Conservation (phyloP, 2,329 filamentous ascomycete species). For the Trichoderma atrobrunneum region DNA sequence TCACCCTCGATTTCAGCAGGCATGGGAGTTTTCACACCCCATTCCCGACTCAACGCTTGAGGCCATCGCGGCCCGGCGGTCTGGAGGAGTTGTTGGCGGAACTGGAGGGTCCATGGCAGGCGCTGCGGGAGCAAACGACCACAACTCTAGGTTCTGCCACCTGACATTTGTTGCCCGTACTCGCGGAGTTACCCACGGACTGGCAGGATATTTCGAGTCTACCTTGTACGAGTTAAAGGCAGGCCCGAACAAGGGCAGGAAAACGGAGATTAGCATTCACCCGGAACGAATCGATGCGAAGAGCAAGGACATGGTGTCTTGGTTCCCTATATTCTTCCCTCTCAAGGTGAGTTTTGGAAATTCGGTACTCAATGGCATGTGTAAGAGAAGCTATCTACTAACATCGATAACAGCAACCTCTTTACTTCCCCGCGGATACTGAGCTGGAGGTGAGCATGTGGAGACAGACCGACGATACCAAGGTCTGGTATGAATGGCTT, state of each 20-base stretch:
- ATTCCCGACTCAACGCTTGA: constrained; percentile 58
- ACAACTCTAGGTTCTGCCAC: constrained; percentile 80
- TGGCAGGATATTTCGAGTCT: constrained; percentile 94
- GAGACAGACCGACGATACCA: constrained; percentile 90
- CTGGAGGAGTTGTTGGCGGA: constrained; percentile 62
- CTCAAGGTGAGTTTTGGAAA: constrained; percentile 66
- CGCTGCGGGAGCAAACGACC: constrained; percentile 80
- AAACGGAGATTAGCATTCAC: constrained; percentile 86
- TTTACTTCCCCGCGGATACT: constrained; percentile 79
- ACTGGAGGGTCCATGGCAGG: constrained; percentile 72
- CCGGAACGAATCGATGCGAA: constrained; percentile 89
- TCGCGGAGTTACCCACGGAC: constrained; percentile 81
- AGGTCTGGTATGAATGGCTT: constrained; percentile 98
- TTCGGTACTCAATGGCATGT: neutral
- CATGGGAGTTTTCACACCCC: constrained; percentile 80
- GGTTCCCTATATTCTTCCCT: constrained; percentile 99
- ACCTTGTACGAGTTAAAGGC: constrained; percentile 71
- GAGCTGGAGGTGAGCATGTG: constrained; percentile 93
- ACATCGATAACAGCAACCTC: constrained; percentile 60
- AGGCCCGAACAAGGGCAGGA: constrained; percentile 38
- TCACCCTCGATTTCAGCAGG: constrained; percentile 65
- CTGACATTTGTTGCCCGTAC: constrained; percentile 75
- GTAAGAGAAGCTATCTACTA: neutral
- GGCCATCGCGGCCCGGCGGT: constrained; percentile 54
- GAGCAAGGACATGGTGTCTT: constrained; percentile 97